Evolutionary conservation across 176 grass and related monocot species (phyloP), one percentile per base, ranked within the genome.

Genomic region (Raddia distichophylla): DNA sequence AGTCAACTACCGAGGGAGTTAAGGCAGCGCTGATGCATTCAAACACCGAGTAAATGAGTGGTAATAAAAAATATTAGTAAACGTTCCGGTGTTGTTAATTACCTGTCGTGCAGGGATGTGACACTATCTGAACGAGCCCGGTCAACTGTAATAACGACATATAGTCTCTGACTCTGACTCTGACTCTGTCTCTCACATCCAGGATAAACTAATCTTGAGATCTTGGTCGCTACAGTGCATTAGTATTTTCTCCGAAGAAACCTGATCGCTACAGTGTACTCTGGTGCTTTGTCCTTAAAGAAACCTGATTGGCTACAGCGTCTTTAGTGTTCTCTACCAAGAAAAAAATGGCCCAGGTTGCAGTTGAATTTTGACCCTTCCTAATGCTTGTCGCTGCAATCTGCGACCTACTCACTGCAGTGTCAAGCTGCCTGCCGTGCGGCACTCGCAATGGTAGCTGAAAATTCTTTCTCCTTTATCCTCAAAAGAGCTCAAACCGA

Each of bases 61-160:
- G 69, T 58, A n/a, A n/a, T n/a, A n/a, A n/a, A n/a, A n/a, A 22
- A 1, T 8, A 55, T 7, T 3, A 9, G 6, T 37, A 9, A 7
- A 44, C 18, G 37, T 37, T 18, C 6, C 14, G 42, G 11, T 43
- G 10, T 78, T 40, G 37, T 40, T 4, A 40, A 4, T 40, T 58
- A 34, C 45, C 54, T 84, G 76, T 63, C 62, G 16, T 40, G 87
- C 54, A 55, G 69, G 81, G 69, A 74, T 69, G 71, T 75, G 78
- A 45, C 78, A 10, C 57, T 7, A 40, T 13, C 13, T 5, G 47
- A 10, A 57, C n/a, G 35, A 4, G 3, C n/a, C 64, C 45, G 80
- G 53, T 74, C 81, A 52, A 16, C 16, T 1, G 53, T 6, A 80
- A 75, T 34, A 88, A 27, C 72, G 86, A 67, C 67, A 15, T 37